Evolutionary conservation across 208 protist genomes (phyloP).

Genomic region (Dictyostelium gargantuum): DNA sequence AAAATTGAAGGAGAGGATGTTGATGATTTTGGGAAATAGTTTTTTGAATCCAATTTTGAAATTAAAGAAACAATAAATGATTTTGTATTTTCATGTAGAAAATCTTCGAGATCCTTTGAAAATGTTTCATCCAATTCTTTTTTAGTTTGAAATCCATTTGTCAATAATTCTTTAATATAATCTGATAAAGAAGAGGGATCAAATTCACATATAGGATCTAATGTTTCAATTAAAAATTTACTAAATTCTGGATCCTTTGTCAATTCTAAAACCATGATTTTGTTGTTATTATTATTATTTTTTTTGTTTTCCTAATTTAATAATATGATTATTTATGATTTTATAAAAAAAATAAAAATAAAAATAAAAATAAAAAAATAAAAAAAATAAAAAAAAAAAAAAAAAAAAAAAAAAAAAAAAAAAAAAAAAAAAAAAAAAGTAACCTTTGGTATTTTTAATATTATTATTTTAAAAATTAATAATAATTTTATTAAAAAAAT

Average conservation of each 20-base stretch:
- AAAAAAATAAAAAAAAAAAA: not conserved
- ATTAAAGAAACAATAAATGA: not conserved
- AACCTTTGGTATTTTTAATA: not conserved
- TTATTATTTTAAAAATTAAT: not conserved
- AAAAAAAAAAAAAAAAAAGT: no score
- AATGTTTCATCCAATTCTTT: not conserved
- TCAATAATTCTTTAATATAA: constrained; percentile 31
- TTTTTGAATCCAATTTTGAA: not conserved
- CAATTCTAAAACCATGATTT: not conserved
- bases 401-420: not conserved
- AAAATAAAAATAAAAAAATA: not conserved
- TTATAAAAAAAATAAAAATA: not conserved
- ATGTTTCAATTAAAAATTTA: not conserved
- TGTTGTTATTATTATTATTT: not conserved
- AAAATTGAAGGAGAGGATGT: not conserved
- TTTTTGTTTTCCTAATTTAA: no score
- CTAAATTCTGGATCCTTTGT: not conserved
- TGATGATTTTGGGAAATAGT: not conserved
- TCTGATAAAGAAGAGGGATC: constrained; percentile 8
- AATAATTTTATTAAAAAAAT: not conserved
- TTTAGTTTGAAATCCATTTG: not conserved
- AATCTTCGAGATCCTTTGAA: not conserved
- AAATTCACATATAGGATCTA: constrained; percentile 29
- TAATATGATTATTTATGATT: no score
- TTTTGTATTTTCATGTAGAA: constrained; percentile 23